phyloP scores from a whole-genome alignment of 768 basidiomycete genomes.

The Lactarius pseudohatsudake region DNA sequence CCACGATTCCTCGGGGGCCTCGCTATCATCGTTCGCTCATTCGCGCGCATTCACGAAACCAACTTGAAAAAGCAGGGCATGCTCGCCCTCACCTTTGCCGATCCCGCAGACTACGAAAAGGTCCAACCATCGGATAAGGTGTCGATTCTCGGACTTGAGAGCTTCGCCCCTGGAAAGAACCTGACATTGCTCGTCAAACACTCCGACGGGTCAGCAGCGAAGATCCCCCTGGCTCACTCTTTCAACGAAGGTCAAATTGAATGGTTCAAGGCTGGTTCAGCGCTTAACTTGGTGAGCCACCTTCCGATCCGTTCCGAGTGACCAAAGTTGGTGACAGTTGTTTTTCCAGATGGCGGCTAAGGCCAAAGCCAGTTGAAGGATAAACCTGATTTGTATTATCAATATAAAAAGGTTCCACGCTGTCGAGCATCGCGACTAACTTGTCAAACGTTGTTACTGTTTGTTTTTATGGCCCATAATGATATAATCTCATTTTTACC shows the following conservation, averaged over 20 bases:
- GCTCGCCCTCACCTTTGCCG: conserved; percentile 91
- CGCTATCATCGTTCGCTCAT: conserved; percentile 94
- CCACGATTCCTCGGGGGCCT: conserved; percentile 93
- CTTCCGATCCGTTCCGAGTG: background rate
- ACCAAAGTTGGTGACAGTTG: conserved; percentile 4
- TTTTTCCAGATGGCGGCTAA: conserved; percentile 20
- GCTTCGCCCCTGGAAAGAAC: conserved; percentile 90
- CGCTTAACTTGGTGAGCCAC: conserved; percentile 75
- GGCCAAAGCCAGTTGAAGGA: conserved; percentile 14
- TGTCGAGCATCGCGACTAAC: background rate
- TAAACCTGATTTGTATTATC: conserved; percentile 1
- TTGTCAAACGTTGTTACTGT: background rate
- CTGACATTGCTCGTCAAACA: conserved; percentile 82
- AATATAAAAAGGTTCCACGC: background rate
- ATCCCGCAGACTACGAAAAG: conserved; percentile 94
- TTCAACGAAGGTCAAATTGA: conserved; percentile 98
- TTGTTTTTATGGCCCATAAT: conserved; percentile 11
- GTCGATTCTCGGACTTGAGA: conserved; percentile 84
- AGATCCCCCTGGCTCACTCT: conserved; percentile 81
- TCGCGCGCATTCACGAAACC: conserved; percentile 97
- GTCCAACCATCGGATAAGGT: conserved; percentile 84
- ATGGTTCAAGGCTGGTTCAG: conserved; percentile 98
- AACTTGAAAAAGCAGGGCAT: conserved; percentile 99
- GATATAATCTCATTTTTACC: conserved; percentile 13
- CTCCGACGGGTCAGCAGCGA: conserved; percentile 72